These are phyloP conservation scores for Boletus reticuloceps DNA, from an alignment of 768 basidiomycete genomes.

Conservation along the genomic window DNA sequence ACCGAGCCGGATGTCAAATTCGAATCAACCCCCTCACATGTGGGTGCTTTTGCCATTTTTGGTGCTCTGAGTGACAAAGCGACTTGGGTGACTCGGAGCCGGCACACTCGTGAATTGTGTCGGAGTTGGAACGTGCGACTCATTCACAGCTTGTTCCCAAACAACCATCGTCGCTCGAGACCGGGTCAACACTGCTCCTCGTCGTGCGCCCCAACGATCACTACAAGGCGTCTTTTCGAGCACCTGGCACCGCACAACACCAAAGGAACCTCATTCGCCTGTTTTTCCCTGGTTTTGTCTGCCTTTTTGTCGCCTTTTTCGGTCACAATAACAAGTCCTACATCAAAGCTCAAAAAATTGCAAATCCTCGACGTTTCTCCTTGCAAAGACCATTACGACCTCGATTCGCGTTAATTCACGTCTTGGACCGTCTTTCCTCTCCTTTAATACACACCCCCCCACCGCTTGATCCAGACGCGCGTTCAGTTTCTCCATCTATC, in stretches of 20 bases:
- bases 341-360: conserved; percentile 22
- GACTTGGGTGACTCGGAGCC: conserved; percentile 23
- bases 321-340: neutral
- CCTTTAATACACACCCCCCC: neutral
- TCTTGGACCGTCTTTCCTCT: conserved; percentile 2
- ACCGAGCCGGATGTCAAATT: neutral
- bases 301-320: conserved; percentile 17
- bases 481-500: neutral
- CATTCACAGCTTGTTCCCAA: conserved; percentile 35
- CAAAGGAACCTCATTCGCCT: conserved; percentile 1
- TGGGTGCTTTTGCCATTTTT: neutral
- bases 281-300: conserved; percentile 12
- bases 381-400: conserved; percentile 6
- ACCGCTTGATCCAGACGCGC: conserved; percentile 16
- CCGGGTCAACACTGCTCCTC: conserved; percentile 16
- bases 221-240: neutral
- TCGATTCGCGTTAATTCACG: conserved; percentile 29
- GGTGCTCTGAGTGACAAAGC: conserved; percentile 5
- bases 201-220: conserved; percentile 9
- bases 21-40: neutral
- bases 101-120: conserved; percentile 24
- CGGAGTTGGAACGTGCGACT: conserved; percentile 32
- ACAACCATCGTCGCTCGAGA: conserved; percentile 31
- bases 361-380: conserved; percentile 6
- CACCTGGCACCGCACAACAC: neutral